These are phyloP conservation scores for Euphrasia confusa DNA, from an alignment of 257 asterid genomes.

Conservation along the genomic window DNA sequence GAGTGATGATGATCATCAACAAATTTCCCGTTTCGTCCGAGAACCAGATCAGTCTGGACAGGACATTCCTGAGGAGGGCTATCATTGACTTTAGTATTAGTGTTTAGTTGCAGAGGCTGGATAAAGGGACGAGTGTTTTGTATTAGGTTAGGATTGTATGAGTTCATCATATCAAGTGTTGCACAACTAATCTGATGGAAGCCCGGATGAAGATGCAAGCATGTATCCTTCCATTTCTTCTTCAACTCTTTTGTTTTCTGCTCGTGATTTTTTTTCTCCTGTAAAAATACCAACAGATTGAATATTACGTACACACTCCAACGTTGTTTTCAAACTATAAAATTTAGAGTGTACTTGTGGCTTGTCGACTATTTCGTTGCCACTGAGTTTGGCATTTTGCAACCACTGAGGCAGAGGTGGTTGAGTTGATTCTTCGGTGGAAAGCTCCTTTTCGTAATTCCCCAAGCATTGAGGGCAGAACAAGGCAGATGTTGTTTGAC, in stretches of 20 bases:
- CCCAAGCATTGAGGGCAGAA: conserved; percentile 53
- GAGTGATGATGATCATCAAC: conserved; percentile 36
- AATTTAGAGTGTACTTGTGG: conserved; percentile 37
- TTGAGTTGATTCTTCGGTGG: conserved; percentile 15
- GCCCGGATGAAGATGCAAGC: conserved; percentile 65
- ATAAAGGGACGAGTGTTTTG: conserved; percentile 24
- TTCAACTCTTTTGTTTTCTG: conserved; percentile 53
- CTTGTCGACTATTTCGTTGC: conserved; percentile 28
- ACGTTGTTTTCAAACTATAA: too few relatives aligned
- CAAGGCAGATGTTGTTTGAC: conserved; percentile 20
- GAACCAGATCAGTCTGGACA: conserved; percentile 80
- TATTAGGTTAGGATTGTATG: conserved; percentile 37
- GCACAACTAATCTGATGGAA: conserved; percentile 37
- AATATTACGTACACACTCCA: not conserved
- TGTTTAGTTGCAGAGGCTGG: conserved; percentile 44
- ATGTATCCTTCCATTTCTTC: conserved; percentile 63
- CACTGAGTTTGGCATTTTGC: conserved; percentile 51
- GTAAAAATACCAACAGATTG: conserved; percentile 17
- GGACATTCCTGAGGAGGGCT: conserved; percentile 61
- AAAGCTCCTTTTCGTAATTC: conserved; percentile 50
- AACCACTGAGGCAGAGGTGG: conserved; percentile 66
- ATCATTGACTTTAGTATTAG: conserved; percentile 15
- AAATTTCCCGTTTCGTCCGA: conserved; percentile 48
- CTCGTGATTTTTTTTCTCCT: conserved; percentile 39
- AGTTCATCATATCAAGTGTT: conserved; percentile 31